Evolutionary conservation across 805 yeast genomes (phyloP).

Genomic region (Candida endomychidarum): DNA sequence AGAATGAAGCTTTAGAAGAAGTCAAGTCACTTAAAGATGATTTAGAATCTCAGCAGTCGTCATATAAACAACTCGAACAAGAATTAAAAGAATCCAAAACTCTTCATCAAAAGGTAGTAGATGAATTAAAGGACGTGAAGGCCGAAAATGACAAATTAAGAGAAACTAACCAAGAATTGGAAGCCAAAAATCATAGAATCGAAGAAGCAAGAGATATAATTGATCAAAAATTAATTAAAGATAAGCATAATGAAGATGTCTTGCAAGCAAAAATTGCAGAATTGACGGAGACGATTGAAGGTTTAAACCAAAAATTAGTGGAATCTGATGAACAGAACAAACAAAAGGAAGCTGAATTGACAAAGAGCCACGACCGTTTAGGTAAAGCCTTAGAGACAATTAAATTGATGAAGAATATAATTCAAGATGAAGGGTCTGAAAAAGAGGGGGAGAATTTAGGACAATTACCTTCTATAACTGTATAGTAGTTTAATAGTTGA

Average conservation of each 20-base stretch:
- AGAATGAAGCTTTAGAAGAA: background rate
- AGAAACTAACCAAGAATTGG: background rate
- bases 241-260: background rate
- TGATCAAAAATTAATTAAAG: constrained; percentile 8
- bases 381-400: background rate
- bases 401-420: background rate
- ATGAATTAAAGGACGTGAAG: background rate
- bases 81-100: background rate
- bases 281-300: background rate
- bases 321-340: background rate
- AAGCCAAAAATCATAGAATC: background rate
- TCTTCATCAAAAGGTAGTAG: background rate
- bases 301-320: background rate
- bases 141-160: background rate
- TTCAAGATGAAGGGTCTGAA: background rate
- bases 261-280: constrained; percentile 1
- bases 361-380: background rate
- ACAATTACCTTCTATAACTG: too few species aligned
- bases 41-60: background rate
- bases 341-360: background rate
- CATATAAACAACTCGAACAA: background rate
- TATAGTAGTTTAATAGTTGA: too few species aligned
- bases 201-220: constrained; percentile 8
- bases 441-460: too few species aligned
- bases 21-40: background rate